These are phyloP conservation scores for Eucalyptus leucophloia DNA, from an alignment of 345 rosid species.

Conservation along the genomic window DNA sequence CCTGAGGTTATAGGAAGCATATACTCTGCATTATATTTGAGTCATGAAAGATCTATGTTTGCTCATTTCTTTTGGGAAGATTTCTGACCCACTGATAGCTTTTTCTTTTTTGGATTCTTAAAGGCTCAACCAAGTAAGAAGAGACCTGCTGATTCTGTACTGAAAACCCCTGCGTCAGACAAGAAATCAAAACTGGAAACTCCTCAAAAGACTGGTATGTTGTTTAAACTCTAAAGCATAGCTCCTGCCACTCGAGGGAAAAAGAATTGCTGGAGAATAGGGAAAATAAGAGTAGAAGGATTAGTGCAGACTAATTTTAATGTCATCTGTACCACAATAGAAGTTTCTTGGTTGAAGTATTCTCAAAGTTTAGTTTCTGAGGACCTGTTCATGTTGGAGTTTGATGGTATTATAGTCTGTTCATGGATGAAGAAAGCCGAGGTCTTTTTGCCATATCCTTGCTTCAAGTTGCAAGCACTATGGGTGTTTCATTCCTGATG, in stretches of 20 bases:
- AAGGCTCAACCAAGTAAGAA: constrained; percentile 53
- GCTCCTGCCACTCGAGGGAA: background rate
- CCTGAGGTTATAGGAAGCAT: background rate
- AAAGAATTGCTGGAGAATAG: background rate
- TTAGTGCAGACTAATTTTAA: background rate
- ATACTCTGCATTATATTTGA: background rate
- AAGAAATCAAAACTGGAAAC: constrained; percentile 71
- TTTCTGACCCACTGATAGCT: background rate
- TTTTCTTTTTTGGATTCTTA: background rate
- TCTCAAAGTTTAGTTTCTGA: background rate
- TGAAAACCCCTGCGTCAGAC: constrained; percentile 25
- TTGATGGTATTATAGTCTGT: background rate
- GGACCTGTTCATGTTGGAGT: background rate
- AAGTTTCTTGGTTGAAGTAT: background rate
- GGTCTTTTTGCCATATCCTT: background rate
- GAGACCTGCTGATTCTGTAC: constrained; percentile 38
- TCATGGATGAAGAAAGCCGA: background rate
- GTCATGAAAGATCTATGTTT: background rate
- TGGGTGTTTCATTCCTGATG: background rate
- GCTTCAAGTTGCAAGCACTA: background rate
- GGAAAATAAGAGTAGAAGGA: background rate
- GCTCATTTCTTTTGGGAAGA: background rate
- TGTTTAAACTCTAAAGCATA: background rate
- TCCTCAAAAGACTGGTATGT: constrained; percentile 60
- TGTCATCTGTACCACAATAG: background rate